phyloP scores from a whole-genome alignment of 1,284 basidiomycete species.

The Malassezia sympodialis region DNA sequence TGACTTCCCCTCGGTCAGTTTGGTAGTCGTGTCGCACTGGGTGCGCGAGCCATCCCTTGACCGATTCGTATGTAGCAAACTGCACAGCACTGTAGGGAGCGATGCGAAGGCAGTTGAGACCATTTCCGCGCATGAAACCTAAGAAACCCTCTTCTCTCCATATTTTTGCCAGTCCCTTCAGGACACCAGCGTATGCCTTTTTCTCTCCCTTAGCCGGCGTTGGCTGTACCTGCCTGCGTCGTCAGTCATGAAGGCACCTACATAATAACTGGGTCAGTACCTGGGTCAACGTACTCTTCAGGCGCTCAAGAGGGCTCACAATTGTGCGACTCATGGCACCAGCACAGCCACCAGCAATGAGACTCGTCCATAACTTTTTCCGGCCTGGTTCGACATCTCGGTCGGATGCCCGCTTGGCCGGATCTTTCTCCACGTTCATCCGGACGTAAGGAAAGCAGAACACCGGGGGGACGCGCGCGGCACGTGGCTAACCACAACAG shows the following conservation, averaged over 20 bases:
- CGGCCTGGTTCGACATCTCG: neutral
- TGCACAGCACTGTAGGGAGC: conserved; percentile 71
- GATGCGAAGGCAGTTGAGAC: conserved; percentile 83
- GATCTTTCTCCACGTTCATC: neutral
- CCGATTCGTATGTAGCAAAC: conserved; percentile 74
- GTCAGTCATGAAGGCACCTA: conserved; percentile 50
- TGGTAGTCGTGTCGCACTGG: neutral
- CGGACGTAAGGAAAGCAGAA: neutral
- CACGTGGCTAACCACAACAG: neutral
- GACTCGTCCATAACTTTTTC: conserved; percentile 28
- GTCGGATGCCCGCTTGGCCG: neutral
- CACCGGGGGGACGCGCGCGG: neutral
- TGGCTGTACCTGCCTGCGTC: conserved; percentile 36
- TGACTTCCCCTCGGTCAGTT: neutral
- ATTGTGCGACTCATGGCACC: conserved; percentile 68
- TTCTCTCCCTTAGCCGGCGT: conserved; percentile 15
- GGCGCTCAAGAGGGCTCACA: conserved; percentile 75
- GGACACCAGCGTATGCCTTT: conserved; percentile 39
- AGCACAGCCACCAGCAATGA: conserved; percentile 61
- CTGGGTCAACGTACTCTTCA: conserved; percentile 57
- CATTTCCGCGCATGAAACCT: conserved; percentile 75
- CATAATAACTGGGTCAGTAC: conserved; percentile 60
- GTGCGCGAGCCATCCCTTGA: conserved; percentile 54
- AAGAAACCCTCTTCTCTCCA: conserved; percentile 83
- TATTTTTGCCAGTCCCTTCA: conserved; percentile 53